Conservation (phyloP, 305 asterid genomes). For the Ilex paraguariensis region DNA sequence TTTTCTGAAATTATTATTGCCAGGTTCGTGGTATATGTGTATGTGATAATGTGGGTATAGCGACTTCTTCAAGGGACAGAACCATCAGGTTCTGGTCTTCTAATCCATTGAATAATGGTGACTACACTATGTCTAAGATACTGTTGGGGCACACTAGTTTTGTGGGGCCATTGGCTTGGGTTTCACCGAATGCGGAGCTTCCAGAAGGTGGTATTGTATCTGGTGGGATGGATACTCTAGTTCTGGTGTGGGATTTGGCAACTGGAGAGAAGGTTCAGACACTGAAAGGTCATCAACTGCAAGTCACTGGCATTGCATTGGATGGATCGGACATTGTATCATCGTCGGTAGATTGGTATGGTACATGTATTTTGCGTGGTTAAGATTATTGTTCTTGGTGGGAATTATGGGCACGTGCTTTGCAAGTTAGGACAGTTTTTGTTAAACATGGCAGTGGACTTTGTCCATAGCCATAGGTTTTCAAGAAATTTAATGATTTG, state of each 20-base stretch:
- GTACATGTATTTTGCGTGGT: neutral
- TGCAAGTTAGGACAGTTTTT: too few relatives aligned
- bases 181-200: slow-evolving; percentile 65
- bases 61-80: slow-evolving; percentile 89
- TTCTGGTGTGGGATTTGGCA: slow-evolving; percentile 80
- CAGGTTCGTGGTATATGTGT: slow-evolving; percentile 95
- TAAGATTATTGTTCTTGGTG: too few relatives aligned
- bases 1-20: slow-evolving; percentile 12
- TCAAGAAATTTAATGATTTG: too few relatives aligned
- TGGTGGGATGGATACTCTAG: slow-evolving; percentile 94
- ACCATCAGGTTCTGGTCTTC: slow-evolving; percentile 81
- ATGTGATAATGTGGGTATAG: slow-evolving; percentile 74
- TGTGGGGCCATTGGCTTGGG: slow-evolving; percentile 93
- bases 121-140: slow-evolving; percentile 54
- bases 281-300: slow-evolving; percentile 74
- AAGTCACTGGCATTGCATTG: slow-evolving; percentile 76
- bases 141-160: slow-evolving; percentile 90
- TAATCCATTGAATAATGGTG: slow-evolving; percentile 52
- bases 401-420: too few relatives aligned
- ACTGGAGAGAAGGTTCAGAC: slow-evolving; percentile 66
- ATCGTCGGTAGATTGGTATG: slow-evolving; percentile 81
- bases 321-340: slow-evolving; percentile 85
- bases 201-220: slow-evolving; percentile 89
- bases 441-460: too few relatives aligned
- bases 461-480: too few relatives aligned